Base-by-base conservation (phyloP, 805 yeast genomes). In the Clavispora phyllophila region DNA sequence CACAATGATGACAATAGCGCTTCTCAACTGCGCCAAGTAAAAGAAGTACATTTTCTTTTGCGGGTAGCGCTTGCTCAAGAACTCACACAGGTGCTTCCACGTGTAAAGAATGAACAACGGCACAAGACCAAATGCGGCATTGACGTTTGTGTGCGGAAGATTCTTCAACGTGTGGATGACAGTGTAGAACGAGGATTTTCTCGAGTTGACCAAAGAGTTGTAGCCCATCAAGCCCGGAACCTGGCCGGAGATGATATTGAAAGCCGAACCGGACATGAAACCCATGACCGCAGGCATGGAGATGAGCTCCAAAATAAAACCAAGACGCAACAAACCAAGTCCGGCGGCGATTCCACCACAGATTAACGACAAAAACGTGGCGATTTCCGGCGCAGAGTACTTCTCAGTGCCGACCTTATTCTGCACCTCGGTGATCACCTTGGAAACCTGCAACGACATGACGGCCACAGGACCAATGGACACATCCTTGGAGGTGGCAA, bases 381-480 rank as follows among this genome's bases (percentile, higher is more conserved):
- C 97, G 62, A 90, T 85, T 38, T 74, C 73, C 1, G 90, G 87
- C 3, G 80, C 84, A 5, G 75, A 55, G 40, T 70, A 70, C 48
- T 73, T 70, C 46, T 70, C 75, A 9, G 27, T 25, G 19, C 72
- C 73, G 27, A 38, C 51, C 40, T 60, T 50, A 2, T 29, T 52
- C 47, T 78, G 77, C 9, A 89, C 93, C 39, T 71, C 69, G 22
- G 79, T 73, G 42, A 90, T 73, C 43, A 87, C 88, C 60, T 83
- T 86, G 39, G 90, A 82, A 27, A 87, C 88, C 61, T 88, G 90
- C 50, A 80, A 62, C 13, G 95, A 85, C 96, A 90, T 89, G 44
- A 90, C 97, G 10, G 97, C 97, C 28, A 90, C 97, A 9, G 97
- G 97, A 22, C 97, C 97, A 55, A 90, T 89, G 47, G 95, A 84